These are phyloP conservation scores for Lodderomyces parapsilosis DNA, from an alignment of 1,139 yeast species.

Conservation along the genomic window DNA sequence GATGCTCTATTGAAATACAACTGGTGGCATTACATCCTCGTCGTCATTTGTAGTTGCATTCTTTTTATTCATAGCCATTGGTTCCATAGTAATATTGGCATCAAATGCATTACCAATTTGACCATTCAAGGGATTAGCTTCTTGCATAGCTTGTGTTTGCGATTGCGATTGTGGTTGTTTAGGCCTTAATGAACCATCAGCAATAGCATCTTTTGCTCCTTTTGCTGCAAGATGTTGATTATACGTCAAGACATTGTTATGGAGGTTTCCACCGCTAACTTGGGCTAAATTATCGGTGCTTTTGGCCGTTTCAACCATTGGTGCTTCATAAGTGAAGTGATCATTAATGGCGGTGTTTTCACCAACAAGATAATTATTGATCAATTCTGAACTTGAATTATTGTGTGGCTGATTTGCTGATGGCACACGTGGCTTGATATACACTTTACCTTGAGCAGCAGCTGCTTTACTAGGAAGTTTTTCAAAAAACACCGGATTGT, in stretches of 20 bases:
- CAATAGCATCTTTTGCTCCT: not conserved
- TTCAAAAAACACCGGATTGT: conserved; percentile 36
- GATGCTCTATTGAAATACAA: conserved; percentile 5
- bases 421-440: conserved; percentile 14
- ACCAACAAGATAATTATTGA: conserved; percentile 19
- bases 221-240: not conserved
- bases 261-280: not conserved
- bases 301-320: conserved; percentile 12
- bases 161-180: no score
- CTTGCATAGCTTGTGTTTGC: not conserved
- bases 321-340: conserved; percentile 30
- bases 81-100: conserved; percentile 7
- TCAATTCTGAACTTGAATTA: conserved; percentile 25
- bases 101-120: conserved; percentile 7
- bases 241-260: not conserved
- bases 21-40: conserved; percentile 8
- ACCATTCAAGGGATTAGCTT: conserved; percentile 2
- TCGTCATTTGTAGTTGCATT: conserved; percentile 7
- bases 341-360: conserved; percentile 34
- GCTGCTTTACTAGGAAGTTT: conserved; percentile 38
- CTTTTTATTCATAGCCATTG: conserved; percentile 4
- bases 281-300: not conserved
- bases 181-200: not conserved
- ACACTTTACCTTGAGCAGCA: conserved; percentile 18
- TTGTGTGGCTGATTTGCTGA: conserved; percentile 10